These are phyloP conservation scores for Periglandula ipomoeae DNA, from an alignment of 2,329 filamentous ascomycete species.

Conservation along the genomic window DNA sequence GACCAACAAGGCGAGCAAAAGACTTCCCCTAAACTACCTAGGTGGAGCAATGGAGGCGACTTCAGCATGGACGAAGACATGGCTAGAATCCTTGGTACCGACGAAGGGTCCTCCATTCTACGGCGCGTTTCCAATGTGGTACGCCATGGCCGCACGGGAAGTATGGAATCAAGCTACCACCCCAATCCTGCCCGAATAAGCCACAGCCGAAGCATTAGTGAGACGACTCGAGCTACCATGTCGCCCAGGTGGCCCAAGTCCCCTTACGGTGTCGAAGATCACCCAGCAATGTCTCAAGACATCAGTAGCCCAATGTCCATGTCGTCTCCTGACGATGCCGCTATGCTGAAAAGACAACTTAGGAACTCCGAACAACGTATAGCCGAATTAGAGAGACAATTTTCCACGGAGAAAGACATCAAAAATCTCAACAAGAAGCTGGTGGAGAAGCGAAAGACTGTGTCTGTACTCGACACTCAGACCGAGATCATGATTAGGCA, in stretches of 20 bases:
- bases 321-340: slow-evolving; percentile 55
- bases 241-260: slow-evolving; percentile 65
- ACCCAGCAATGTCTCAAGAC: slow-evolving; percentile 37
- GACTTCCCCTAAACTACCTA: slow-evolving; percentile 57
- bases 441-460: slow-evolving; percentile 88
- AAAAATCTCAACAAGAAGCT: slow-evolving; percentile 80
- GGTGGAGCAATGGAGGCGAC: slow-evolving; percentile 72
- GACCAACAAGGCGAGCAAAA: slow-evolving; percentile 32
- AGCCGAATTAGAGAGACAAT: slow-evolving; percentile 76
- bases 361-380: slow-evolving; percentile 76
- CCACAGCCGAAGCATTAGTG: slow-evolving; percentile 55
- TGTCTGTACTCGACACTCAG: slow-evolving; percentile 87
- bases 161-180: slow-evolving; percentile 48
- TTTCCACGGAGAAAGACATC: slow-evolving; percentile 53
- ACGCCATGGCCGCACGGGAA: slow-evolving; percentile 83
- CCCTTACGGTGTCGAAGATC: slow-evolving; percentile 45
- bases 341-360: slow-evolving; percentile 64
- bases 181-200: slow-evolving; percentile 29
- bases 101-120: slow-evolving; percentile 71
- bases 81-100: slow-evolving; percentile 73
- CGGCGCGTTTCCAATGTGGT: slow-evolving; percentile 89
- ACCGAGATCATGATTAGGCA: slow-evolving; percentile 93
- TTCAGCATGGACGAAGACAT: slow-evolving; percentile 96
- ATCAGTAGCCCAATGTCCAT: slow-evolving; percentile 65
- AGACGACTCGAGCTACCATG: slow-evolving; percentile 53